Evolutionary conservation across 2,329 filamentous ascomycete genomes (phyloP).

Genomic region (Botrytis pseudocinerea): DNA sequence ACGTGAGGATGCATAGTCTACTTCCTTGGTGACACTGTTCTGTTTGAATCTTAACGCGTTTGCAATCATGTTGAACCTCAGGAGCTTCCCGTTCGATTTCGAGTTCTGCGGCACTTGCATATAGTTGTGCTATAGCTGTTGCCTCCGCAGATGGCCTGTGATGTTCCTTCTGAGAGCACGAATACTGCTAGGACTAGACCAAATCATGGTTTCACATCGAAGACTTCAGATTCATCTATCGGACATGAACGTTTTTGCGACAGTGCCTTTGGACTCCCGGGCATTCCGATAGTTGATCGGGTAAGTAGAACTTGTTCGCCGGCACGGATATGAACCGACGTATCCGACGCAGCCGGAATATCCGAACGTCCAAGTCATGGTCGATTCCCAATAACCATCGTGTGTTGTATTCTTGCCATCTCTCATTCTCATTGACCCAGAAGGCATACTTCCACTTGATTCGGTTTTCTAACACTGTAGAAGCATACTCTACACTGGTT

Average conservation of each 20-base stretch:
- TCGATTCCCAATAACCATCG: background rate
- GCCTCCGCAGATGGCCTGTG: background rate
- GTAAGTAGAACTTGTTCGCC: background rate
- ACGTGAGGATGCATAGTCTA: background rate
- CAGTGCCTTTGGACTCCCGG: background rate
- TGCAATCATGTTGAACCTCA: background rate
- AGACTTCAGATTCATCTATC: background rate
- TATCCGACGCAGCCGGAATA: background rate
- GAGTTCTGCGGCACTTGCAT: background rate
- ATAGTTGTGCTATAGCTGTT: constrained; percentile 7
- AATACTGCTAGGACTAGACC: background rate
- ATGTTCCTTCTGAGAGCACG: background rate
- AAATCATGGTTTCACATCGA: no score
- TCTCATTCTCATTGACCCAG: background rate
- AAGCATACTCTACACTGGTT: background rate
- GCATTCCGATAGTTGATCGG: constrained; percentile 1
- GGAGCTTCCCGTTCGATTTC: background rate
- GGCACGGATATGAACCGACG: background rate
- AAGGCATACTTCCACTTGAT: background rate
- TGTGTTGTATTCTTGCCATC: background rate
- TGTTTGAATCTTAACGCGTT: background rate
- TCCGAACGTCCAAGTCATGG: background rate
- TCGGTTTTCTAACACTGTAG: no score
- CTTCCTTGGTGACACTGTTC: background rate
- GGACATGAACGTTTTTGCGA: background rate